Base-by-base conservation (phyloP, 805 yeast species). In the Saccharomycopsis oosterbeekiorum region DNA sequence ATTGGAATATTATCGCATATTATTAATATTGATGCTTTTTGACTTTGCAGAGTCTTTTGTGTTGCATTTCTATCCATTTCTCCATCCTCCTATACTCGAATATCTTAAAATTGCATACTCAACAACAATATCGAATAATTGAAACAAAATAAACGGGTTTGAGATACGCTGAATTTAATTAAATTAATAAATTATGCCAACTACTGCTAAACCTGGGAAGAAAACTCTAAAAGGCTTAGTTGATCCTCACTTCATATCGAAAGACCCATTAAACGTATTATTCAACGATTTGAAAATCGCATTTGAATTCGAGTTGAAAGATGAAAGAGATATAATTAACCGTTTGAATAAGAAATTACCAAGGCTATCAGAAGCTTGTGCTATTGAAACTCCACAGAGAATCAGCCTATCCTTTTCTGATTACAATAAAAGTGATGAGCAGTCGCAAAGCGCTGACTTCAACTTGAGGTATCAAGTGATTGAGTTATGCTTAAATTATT, bases 401-500 rank as follows among this genome's bases (percentile, higher is more conserved):
- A 47, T 47, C 2, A 10, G 10, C 26, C 21, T 47, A 26, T 19
- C 36, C 1, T 55, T 37, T 39, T 39, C 42, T 8, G 24, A 29
- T 11, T 17, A 15, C 14, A 34, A 26, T 17, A 6, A 4, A 10
- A 51, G 24, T 2, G 24, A 19, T 11, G 56, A 53, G 19, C n/a
- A 17, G 1, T 36, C 40, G 4, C 17, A 53, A 34, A 36, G 21
- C 26, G 2, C 51, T 12, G 53, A 29, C 10, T 58, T 65, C 37
- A 55, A 54, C 2, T 63, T 64, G 58, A 62, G 74, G 50, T 50
- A 51, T 21, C 57, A 40, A 1, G 77, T 77, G 6, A 69, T 80
- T 1, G 68, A 70, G n/a, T 65, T 65, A 39, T 67, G 81, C 4
- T 68, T 82, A 15, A 65, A 70, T 2, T 71, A 68, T 57, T 67